Evolutionary conservation across 2,329 filamentous ascomycete genomes (phyloP).

Genomic region (Aspergillus fumigatiaffinis): DNA sequence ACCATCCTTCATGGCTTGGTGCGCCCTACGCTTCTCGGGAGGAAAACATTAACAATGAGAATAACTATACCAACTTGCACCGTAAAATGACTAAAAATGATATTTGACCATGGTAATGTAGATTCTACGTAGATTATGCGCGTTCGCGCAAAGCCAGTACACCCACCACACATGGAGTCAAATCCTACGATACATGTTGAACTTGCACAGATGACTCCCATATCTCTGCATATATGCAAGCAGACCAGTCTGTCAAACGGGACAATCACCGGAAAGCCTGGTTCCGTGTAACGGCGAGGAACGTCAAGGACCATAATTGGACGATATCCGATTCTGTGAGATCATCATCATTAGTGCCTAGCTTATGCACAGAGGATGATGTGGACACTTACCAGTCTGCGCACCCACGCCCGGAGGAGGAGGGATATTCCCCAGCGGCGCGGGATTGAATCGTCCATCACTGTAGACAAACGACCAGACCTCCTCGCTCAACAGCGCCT

Average conservation of each 20-base stretch:
- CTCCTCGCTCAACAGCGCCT: not conserved
- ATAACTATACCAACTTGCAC: too few species aligned
- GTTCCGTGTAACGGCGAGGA: not conserved
- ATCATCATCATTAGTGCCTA: not conserved
- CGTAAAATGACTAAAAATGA: too few species aligned
- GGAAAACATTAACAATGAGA: too few species aligned
- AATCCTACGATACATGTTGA: too few species aligned
- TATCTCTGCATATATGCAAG: not conserved
- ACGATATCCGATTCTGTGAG: not conserved
- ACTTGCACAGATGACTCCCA: not conserved
- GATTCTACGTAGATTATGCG: too few species aligned
- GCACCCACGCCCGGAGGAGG: not conserved
- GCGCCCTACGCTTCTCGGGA: too few species aligned
- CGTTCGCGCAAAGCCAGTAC: too few species aligned
- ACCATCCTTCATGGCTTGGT: too few species aligned
- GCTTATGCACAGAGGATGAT: too few species aligned
- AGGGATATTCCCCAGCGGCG: not conserved
- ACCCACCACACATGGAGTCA: too few species aligned
- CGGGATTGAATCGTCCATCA: not conserved
- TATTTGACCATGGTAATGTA: too few species aligned
- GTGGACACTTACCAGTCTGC: too few species aligned
- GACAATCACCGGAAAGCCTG: not conserved
- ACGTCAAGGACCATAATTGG: not conserved
- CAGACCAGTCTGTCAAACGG: not conserved
- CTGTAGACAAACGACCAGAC: not conserved